These are phyloP conservation scores for Quercus dentata DNA, from an alignment of 306 rosid species.

Conservation along the genomic window DNA sequence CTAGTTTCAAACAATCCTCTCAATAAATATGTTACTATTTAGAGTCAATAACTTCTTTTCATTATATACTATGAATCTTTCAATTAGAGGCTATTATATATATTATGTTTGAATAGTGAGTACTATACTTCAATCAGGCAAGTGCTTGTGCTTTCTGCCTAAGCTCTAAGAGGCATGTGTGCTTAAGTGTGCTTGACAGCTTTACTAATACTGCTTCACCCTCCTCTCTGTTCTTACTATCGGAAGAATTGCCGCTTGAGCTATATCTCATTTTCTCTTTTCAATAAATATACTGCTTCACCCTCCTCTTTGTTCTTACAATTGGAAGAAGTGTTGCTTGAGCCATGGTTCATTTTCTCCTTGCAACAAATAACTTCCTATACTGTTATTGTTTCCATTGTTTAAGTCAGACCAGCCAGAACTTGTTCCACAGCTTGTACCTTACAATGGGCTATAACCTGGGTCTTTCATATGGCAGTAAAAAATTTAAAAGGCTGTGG, in stretches of 20 bases:
- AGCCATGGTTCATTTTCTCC: neutral
- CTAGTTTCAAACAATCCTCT: neutral
- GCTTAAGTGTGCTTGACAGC: no score
- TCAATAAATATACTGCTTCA: neutral
- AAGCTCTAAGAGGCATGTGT: neutral
- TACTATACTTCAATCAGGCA: no score
- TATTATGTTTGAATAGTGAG: no score
- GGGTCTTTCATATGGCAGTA: neutral
- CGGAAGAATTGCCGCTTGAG: neutral
- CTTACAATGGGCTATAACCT: neutral
- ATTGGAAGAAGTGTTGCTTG: neutral
- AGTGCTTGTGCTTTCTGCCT: no score
- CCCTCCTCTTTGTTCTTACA: neutral
- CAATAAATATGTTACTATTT: neutral
- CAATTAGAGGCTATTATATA: no score
- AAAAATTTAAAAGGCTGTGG: neutral
- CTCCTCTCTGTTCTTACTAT: neutral
- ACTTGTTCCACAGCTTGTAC: neutral
- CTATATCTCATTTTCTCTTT: neutral
- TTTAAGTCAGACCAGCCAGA: constrained; percentile 1
- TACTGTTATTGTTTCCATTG: neutral
- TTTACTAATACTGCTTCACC: neutral
- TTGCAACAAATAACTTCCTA: neutral
- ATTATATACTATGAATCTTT: no score
- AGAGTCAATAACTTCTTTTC: no score